phyloP scores from a whole-genome alignment of 371 early-diverging fungal genomes.

The Umbelopsis sp. region DNA sequence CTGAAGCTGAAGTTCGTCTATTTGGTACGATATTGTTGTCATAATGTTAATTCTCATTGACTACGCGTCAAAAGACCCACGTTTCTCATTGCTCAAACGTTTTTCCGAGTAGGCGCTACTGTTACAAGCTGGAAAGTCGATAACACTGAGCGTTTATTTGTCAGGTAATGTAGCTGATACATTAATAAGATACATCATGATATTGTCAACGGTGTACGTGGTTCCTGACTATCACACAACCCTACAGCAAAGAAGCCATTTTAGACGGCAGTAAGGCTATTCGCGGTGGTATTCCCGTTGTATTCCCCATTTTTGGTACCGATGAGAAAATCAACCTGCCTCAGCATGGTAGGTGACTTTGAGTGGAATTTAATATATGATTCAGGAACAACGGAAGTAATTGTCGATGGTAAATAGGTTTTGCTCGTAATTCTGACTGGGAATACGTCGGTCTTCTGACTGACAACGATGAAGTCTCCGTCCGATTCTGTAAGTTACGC shows the following conservation, averaged over 20 bases:
- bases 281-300: slow-evolving; percentile 83
- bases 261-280: slow-evolving; percentile 85
- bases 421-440: slow-evolving; percentile 82
- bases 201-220: not conserved
- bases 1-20: slow-evolving; percentile 61
- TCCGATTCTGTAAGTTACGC: slow-evolving; percentile 60
- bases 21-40: slow-evolving; percentile 44
- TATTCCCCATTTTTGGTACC: slow-evolving; percentile 85
- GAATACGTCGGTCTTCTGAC: slow-evolving; percentile 58
- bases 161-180: slow-evolving; percentile 53
- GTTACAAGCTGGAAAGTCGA: slow-evolving; percentile 77
- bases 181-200: not conserved
- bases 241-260: slow-evolving; percentile 63
- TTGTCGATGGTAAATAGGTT: slow-evolving; percentile 66
- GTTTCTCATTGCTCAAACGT: not conserved
- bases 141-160: slow-evolving; percentile 74
- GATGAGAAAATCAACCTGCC: slow-evolving; percentile 64
- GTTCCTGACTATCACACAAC: not conserved
- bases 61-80: slow-evolving; percentile 1
- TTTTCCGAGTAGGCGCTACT: slow-evolving; percentile 61
- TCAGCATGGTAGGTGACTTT: slow-evolving; percentile 54
- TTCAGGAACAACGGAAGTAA: not conserved
- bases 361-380: not conserved
- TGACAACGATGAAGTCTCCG: slow-evolving; percentile 63
- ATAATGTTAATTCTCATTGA: not conserved